Conservation (phyloP, 1,139 yeast species). For the Arxiozyma bovina region DNA sequence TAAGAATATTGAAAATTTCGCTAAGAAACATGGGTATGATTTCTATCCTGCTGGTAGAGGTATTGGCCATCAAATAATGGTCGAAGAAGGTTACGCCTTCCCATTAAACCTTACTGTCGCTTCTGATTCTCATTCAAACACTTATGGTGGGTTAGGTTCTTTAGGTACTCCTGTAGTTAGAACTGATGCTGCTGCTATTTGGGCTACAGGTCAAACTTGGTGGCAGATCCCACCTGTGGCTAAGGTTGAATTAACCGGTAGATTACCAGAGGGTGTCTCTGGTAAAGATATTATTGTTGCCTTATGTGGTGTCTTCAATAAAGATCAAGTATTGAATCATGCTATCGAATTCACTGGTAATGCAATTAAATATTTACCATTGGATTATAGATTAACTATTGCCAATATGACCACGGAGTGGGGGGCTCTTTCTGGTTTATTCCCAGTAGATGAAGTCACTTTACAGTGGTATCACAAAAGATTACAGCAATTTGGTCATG, state of each 20-base stretch:
- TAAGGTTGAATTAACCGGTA: conserved; percentile 75
- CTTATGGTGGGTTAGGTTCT: conserved; percentile 94
- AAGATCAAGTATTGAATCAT: conserved; percentile 93
- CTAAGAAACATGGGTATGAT: conserved; percentile 85
- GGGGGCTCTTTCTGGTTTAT: conserved; percentile 96
- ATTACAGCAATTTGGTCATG: conserved; percentile 48
- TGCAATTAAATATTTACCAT: conserved; percentile 61
- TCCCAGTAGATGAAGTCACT: conserved; percentile 81
- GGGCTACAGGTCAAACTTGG: conserved; percentile 99
- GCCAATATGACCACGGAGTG: conserved; percentile 99
- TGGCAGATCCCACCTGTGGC: conserved; percentile 99
- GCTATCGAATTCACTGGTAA: conserved; percentile 95
- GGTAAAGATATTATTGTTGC: conserved; percentile 98
- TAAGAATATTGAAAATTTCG: conserved; percentile 78
- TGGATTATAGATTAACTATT: conserved; percentile 88
- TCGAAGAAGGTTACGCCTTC: conserved; percentile 96
- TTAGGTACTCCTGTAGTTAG: conserved; percentile 96
- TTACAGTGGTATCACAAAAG: conserved; percentile 68
- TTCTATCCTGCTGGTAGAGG: conserved; percentile 99
- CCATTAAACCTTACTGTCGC: conserved; percentile 92
- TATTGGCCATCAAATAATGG: conserved; percentile 97
- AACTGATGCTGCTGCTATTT: conserved; percentile 96
- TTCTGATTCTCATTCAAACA: conserved; percentile 94
- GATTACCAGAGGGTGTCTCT: conserved; percentile 75
- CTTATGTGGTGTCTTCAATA: conserved; percentile 87